Evolutionary conservation across 306 rosid species (phyloP), one percentile per base, ranked within the genome.

Genomic region (Lathyrus tuberosus): DNA sequence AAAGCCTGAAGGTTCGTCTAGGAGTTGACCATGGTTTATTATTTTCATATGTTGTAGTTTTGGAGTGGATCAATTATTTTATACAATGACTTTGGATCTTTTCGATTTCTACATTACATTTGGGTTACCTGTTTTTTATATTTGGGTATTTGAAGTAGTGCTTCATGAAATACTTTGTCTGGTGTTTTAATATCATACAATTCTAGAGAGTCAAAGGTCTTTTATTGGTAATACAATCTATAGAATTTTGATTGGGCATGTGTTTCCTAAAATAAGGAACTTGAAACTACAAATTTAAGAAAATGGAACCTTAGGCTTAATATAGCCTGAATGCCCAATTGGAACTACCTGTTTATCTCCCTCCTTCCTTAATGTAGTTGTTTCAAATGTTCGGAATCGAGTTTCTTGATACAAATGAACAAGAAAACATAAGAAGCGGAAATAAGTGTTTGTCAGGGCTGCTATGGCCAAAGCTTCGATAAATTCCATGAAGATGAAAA

Each of bases 1-100:
- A 20, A 57, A 79, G 56, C 61, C 47, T 43, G 49, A 54, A 70
- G 79, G 60, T 69, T 22, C 31, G 54, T 46, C 26, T 20, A 5
- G 66, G 58, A 68, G 17, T 68, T 76, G 47, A 76, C 13, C 41
- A 9, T 9, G 22, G 41, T 20, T 70, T 48, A 43, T 71, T 48
- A 33, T 71, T 12, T 57, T 53, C 14, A 62, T 53, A 31, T 70
- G 24, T n/a, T 56, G 12, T 63, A 42, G 14, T 63, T 44, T 35
- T 77, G 20, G 51, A 30, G 56, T 17, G 44, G 9, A 30, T 61
- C n/a, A 13, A 69, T 40, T 20, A 1, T 14, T 31, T 14, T 37
- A 51, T 53, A 24, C 46, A 17, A 48, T 18, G 52, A 37, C 51
- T 28, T 42, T 37, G 33, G 65, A 40, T 59, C 37, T 48, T 8